phyloP scores from a whole-genome alignment of 2,329 filamentous ascomycete genomes.

The Aspergillus bombycis region DNA sequence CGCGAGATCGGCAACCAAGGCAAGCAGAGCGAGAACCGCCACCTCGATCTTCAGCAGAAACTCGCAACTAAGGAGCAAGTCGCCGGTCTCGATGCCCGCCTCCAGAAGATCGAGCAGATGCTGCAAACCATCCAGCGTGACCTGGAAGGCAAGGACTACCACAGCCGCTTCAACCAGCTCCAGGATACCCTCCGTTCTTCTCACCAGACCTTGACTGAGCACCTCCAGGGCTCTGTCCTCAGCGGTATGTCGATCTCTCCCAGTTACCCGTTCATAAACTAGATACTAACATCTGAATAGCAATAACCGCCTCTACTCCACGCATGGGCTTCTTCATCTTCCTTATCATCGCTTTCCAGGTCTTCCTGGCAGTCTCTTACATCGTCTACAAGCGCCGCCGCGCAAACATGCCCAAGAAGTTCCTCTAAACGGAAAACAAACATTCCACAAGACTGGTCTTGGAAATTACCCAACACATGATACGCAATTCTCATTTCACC shows the following conservation, averaged over 20 bases:
- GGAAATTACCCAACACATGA: not conserved
- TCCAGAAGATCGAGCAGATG: slow-evolving; percentile 58
- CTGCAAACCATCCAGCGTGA: slow-evolving; percentile 57
- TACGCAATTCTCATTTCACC: not conserved
- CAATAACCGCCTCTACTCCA: slow-evolving; percentile 57
- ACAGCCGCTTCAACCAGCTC: slow-evolving; percentile 56
- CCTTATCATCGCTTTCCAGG: slow-evolving; percentile 74
- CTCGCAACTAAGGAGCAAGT: slow-evolving; percentile 43
- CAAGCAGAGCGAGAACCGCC: slow-evolving; percentile 55
- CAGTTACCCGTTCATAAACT: not conserved
- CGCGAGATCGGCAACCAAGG: slow-evolving; percentile 57
- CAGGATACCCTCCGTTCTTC: slow-evolving; percentile 58
- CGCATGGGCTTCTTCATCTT: slow-evolving; percentile 67
- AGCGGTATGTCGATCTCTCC: slow-evolving; percentile 47
- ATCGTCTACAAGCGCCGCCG: slow-evolving; percentile 79
- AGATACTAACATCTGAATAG: slow-evolving; percentile 34
- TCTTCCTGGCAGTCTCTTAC: slow-evolving; percentile 70
- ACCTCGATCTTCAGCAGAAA: slow-evolving; percentile 53
- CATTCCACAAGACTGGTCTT: not conserved
- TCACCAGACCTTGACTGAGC: slow-evolving; percentile 56
- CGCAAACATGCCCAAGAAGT: slow-evolving; percentile 84
- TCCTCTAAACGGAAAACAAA: slow-evolving; percentile 59
- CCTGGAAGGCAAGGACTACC: slow-evolving; percentile 61
- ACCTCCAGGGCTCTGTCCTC: slow-evolving; percentile 54
- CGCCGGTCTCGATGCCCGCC: slow-evolving; percentile 47